A percentile compares a stretch with the other conserved stretches of the same genome.
Evolutionary conservation across 768 basidiomycete species (phyloP).

Genomic region (Mycena pura): DNA sequence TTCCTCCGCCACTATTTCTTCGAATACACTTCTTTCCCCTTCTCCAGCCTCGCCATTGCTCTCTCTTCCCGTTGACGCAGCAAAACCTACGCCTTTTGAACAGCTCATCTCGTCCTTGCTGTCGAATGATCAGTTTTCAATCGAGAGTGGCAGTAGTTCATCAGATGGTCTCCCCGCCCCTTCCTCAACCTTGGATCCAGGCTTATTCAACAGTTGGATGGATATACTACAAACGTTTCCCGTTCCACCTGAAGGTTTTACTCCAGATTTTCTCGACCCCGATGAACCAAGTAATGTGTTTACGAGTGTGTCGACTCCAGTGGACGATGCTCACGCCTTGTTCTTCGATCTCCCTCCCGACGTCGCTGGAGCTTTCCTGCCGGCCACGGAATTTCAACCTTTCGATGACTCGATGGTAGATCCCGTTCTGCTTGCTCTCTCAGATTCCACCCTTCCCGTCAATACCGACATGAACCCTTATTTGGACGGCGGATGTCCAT

Average conservation of each 20-base stretch:
- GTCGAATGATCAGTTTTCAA: slow-evolving; percentile 22
- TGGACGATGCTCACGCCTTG: not conserved
- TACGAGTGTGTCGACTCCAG: not conserved
- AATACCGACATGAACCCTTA: slow-evolving; percentile 14
- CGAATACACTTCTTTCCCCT: slow-evolving; percentile 8
- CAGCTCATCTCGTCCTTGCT: slow-evolving; percentile 49
- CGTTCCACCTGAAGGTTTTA: slow-evolving; percentile 38
- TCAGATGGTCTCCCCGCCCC: not conserved
- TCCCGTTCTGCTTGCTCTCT: slow-evolving; percentile 39
- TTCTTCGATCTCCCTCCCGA: slow-evolving; percentile 17
- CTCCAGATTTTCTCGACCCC: slow-evolving; percentile 22
- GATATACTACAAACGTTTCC: slow-evolving; percentile 55
- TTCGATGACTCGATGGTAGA: slow-evolving; percentile 37
- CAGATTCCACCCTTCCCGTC: slow-evolving; percentile 7
- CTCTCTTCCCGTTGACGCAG: slow-evolving; percentile 7
- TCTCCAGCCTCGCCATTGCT: not conserved
- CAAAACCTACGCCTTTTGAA: slow-evolving; percentile 41
- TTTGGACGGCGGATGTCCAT: slow-evolving; percentile 25
- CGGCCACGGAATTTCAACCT: too few relatives aligned
- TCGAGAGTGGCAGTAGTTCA: not conserved
- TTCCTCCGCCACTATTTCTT: not conserved
- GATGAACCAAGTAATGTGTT: not conserved
- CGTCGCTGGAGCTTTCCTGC: not conserved
- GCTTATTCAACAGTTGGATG: slow-evolving; percentile 58
- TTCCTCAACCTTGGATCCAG: slow-evolving; percentile 39